These are phyloP conservation scores for Pichia sporocuriosa DNA, from an alignment of 805 yeast genomes.

Conservation along the genomic window DNA sequence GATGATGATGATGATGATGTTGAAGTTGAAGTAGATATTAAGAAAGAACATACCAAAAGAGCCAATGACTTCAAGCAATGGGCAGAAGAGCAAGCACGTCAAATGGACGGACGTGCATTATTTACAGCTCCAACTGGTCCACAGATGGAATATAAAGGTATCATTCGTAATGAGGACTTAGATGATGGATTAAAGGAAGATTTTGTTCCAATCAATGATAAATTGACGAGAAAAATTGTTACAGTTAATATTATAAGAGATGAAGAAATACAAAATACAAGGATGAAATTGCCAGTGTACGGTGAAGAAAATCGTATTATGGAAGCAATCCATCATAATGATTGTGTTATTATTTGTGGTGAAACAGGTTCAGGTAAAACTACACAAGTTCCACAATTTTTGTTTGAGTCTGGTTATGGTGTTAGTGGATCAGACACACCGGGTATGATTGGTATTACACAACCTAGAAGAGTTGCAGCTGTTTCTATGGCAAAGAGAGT, in stretches of 20 bases:
- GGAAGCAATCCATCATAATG: conserved; percentile 94
- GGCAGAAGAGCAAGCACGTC: conserved; percentile 72
- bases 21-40: conserved; percentile 28
- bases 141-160: conserved; percentile 43
- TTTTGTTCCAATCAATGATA: conserved; percentile 50
- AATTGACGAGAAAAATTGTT: conserved; percentile 50
- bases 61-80: conserved; percentile 76
- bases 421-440: conserved; percentile 52
- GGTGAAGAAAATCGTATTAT: conserved; percentile 87
- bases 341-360: conserved; percentile 87
- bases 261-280: conserved; percentile 54
- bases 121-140: conserved; percentile 45
- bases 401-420: conserved; percentile 91
- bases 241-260: conserved; percentile 63
- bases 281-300: conserved; percentile 79
- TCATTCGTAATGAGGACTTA: conserved; percentile 62
- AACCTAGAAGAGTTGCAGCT: conserved; percentile 92
- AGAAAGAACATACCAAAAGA: conserved; percentile 38
- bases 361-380: conserved; percentile 99
- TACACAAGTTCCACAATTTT: conserved; percentile 94
- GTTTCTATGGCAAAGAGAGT: conserved; percentile 87
- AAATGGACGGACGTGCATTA: conserved; percentile 53
- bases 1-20: conserved; percentile 25
- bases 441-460: conserved; percentile 95
- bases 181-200: conserved; percentile 62